A percentile compares a stretch with the other conserved stretches of the same genome.
These are phyloP conservation scores for Plasmodium sp. DNA, from an alignment of 169 alveolate genomes.

Conservation along the genomic window DNA sequence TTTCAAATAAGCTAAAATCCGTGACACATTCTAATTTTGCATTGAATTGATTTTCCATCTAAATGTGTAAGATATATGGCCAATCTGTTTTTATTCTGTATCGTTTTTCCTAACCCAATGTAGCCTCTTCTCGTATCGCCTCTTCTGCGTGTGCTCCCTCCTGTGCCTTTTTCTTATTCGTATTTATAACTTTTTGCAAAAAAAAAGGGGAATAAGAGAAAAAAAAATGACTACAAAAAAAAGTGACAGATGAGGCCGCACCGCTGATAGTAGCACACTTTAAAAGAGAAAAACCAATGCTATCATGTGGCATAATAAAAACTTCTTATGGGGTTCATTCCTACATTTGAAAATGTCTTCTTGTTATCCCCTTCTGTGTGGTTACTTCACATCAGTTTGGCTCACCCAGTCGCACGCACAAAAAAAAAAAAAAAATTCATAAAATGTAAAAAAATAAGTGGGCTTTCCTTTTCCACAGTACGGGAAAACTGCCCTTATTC, in stretches of 20 bases:
- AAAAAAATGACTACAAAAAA: not conserved
- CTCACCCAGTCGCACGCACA: not conserved
- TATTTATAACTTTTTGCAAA: not conserved
- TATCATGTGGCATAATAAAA: not conserved
- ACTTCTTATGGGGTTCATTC: not conserved
- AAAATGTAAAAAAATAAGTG: not conserved
- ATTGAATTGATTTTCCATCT: conserved; percentile 46
- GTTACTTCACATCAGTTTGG: not conserved
- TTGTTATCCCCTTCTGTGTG: not conserved
- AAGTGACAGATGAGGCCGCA: not conserved
- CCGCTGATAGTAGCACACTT: not conserved
- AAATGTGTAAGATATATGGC: not conserved
- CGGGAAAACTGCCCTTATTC: not conserved
- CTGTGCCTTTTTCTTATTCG: not conserved
- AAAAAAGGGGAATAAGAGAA: not conserved
- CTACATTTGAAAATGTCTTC: not conserved
- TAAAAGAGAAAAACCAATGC: not conserved
- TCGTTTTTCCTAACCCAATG: not conserved
- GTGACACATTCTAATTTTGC: not conserved
- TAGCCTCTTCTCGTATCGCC: not conserved
- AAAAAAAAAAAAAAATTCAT: not conserved
- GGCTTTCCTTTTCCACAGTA: not conserved
- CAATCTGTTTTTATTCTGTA: not conserved
- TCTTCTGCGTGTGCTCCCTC: not conserved
- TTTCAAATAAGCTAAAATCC: conserved; percentile 30